Base-by-base conservation (phyloP, 495 filamentous ascomycete genomes). In the Trichoderma orchidacearum region DNA sequence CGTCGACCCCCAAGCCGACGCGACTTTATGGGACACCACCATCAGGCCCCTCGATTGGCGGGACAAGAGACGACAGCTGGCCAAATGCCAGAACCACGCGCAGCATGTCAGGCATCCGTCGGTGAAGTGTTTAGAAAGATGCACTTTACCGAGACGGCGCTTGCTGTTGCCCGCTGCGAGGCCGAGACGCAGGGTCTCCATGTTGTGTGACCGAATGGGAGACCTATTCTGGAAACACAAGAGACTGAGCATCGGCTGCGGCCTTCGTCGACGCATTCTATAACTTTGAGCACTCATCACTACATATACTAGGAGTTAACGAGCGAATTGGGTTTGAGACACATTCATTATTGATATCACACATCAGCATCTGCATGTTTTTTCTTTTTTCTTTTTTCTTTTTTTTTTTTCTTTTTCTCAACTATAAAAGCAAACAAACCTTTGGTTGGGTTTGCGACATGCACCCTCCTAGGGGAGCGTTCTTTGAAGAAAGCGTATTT, bases 381-480 rank as follows among this genome's bases (percentile, higher is more conserved):
- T 28, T 25, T 28, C 17, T 30, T 31, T 23, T 23, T 15, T 31
- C 35, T 50, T 1, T 27, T n/a, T 28, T n/a, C n/a, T n/a, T n/a
- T n/a, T n/a, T n/a, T n/a, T n/a, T n/a, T n/a, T n/a, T n/a, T n/a
- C n/a, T n/a, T n/a, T n/a, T n/a, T n/a, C n/a, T n/a, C n/a, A n/a
- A n/a, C n/a, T 38, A 25, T 30, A 31, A 8, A 32, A 12, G 31
- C 23, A 3, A 13, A 50, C 31, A 36, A 27, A 32, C 21, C 11
- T 53, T 57, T 55, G 51, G 45, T 52, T 55, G 28, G 54, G 52
- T 27, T n/a, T 25, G 41, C 41, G 18, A 48, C 21, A 17, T 23
- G 41, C 21, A 23, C 13, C 11, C 12, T 23, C 21, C n/a, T n/a
- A 17, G 21, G 27, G 18, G 27, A 48, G 41, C 41, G 41, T 27